phyloP scores from a whole-genome alignment of 1,284 basidiomycete genomes.

The Boletellus deceptivus region DNA sequence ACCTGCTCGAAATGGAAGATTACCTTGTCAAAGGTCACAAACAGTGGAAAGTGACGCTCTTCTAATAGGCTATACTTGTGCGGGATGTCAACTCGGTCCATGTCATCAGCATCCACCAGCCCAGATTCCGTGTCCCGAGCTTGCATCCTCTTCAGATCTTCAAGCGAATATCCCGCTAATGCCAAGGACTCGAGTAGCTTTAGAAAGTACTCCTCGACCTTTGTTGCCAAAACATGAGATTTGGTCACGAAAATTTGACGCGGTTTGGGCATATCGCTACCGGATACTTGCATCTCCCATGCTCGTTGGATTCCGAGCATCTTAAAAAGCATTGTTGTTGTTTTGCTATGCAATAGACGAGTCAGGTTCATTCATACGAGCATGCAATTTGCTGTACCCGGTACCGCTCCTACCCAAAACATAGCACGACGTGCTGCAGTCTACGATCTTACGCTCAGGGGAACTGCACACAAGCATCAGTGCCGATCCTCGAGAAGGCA shows the following conservation, averaged over 20 bases:
- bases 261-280: constrained; percentile 37
- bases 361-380: neutral
- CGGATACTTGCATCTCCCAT: constrained; percentile 35
- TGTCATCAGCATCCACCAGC: constrained; percentile 50
- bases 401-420: constrained; percentile 73
- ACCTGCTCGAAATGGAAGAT: constrained; percentile 7
- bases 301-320: constrained; percentile 64
- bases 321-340: constrained; percentile 72
- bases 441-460: constrained; percentile 59
- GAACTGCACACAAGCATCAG: constrained; percentile 36
- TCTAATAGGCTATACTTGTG: constrained; percentile 53
- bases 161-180: constrained; percentile 37
- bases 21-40: constrained; percentile 65
- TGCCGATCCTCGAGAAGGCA: too few relatives aligned
- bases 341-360: constrained; percentile 49
- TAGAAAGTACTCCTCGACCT: constrained; percentile 64
- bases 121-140: constrained; percentile 26
- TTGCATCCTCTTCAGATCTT: constrained; percentile 37
- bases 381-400: constrained; percentile 43
- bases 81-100: constrained; percentile 50
- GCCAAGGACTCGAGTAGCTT: constrained; percentile 51
- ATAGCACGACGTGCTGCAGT: constrained; percentile 60
- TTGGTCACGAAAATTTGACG: constrained; percentile 74
- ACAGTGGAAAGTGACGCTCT: constrained; percentile 68
- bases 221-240: constrained; percentile 59